Conservation (phyloP, 495 filamentous ascomycete species). For the Letharia lupina region DNA sequence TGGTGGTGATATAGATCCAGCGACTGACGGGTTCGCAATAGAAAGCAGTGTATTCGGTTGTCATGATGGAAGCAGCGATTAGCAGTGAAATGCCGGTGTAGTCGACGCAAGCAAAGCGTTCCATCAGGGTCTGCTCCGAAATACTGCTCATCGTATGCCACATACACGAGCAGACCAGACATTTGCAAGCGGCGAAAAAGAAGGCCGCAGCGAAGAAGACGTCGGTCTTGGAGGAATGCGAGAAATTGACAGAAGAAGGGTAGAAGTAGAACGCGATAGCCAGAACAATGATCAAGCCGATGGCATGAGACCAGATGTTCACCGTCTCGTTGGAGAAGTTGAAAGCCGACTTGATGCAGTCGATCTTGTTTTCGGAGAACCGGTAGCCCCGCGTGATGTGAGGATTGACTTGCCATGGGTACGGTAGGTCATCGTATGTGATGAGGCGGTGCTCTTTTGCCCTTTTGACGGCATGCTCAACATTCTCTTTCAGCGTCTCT, state of each 20-base stretch:
- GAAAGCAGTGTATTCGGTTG: constrained; percentile 96
- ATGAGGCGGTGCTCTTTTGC: constrained; percentile 79
- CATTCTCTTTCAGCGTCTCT: constrained; percentile 64
- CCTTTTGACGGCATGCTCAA: constrained; percentile 68
- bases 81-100: constrained; percentile 97
- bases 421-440: constrained; percentile 78
- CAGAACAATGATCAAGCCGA: constrained; percentile 80
- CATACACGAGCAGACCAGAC: constrained; percentile 85
- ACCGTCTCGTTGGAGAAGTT: constrained; percentile 82
- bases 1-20: constrained; percentile 77
- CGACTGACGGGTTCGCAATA: constrained; percentile 90
- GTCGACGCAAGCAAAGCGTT: constrained; percentile 95
- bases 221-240: constrained; percentile 75
- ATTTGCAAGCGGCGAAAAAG: constrained; percentile 96
- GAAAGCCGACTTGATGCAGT: constrained; percentile 77
- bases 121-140: constrained; percentile 78
- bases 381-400: constrained; percentile 88
- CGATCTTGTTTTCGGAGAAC: constrained; percentile 79
- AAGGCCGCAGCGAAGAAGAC: constrained; percentile 85
- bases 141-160: constrained; percentile 99
- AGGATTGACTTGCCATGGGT: constrained; percentile 91
- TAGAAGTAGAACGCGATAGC: constrained; percentile 96
- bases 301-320: constrained; percentile 95
- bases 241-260: constrained; percentile 76
- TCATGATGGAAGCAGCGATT: constrained; percentile 95